These are phyloP conservation scores for Mucuna pruriens DNA, from an alignment of 306 rosid genomes.

Conservation along the genomic window DNA sequence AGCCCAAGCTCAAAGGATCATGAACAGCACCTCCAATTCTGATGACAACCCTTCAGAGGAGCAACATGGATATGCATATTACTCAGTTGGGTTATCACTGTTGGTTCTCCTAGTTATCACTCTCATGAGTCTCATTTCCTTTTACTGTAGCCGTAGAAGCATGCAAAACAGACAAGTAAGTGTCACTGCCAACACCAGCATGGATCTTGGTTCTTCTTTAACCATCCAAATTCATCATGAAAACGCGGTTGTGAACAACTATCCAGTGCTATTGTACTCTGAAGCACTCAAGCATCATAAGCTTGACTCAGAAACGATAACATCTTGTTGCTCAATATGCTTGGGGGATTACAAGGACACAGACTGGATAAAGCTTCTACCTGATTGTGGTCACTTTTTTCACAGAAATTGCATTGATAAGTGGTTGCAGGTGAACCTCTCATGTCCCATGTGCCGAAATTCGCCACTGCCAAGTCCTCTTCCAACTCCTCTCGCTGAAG, in stretches of 20 bases:
- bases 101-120: neutral
- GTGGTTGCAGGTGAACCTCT: conserved; percentile 39
- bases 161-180: neutral
- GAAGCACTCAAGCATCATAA: conserved; percentile 37
- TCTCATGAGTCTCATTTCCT: neutral
- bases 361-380: conserved; percentile 40
- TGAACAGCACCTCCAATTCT: neutral
- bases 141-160: neutral
- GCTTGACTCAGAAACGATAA: neutral
- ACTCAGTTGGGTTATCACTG: conserved; percentile 7
- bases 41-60: neutral
- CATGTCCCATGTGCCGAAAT: conserved; percentile 49
- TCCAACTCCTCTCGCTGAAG: conserved; percentile 47
- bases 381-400: conserved; percentile 49
- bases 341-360: conserved; percentile 51
- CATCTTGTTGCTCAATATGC: conserved; percentile 51
- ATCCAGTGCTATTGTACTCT: conserved; percentile 41
- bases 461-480: conserved; percentile 45
- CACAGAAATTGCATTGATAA: conserved; percentile 42
- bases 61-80: neutral
- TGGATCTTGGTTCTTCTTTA: neutral
- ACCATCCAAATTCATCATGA: conserved; percentile 5
- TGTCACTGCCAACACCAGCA: neutral
- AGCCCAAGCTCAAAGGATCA: conserved; percentile 5
- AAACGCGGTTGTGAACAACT: conserved; percentile 11